Evolutionary conservation across 805 yeast genomes (phyloP).

Genomic region (Candida pseudofarinosa): DNA sequence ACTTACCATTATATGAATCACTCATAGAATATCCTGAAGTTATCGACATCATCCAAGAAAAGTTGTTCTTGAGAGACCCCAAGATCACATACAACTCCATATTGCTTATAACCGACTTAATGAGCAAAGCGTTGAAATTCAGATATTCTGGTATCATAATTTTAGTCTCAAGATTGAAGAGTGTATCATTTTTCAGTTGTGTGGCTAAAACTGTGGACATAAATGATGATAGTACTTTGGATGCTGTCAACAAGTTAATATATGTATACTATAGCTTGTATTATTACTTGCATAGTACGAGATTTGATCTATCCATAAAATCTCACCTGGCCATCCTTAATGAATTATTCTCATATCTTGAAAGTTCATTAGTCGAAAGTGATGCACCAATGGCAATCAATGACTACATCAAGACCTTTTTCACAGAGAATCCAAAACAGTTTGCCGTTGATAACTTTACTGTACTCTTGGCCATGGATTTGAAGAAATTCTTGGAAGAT

Average conservation of each 20-base stretch:
- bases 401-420: conserved; percentile 45
- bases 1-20: conserved; percentile 33
- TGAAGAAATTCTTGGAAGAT: conserved; percentile 51
- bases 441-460: conserved; percentile 44
- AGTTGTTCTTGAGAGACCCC: conserved; percentile 40
- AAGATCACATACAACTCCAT: conserved; percentile 42
- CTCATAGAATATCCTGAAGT: conserved; percentile 37
- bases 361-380: conserved; percentile 37
- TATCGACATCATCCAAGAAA: conserved; percentile 40
- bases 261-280: conserved; percentile 32
- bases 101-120: conserved; percentile 42
- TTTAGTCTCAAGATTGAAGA: conserved; percentile 44
- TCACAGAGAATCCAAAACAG: conserved; percentile 40
- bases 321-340: conserved; percentile 39
- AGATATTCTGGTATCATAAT: conserved; percentile 41
- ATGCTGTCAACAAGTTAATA: conserved; percentile 28
- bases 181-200: conserved; percentile 43
- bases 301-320: conserved; percentile 34
- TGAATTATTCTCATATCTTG: conserved; percentile 36
- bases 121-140: conserved; percentile 39
- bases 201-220: conserved; percentile 39
- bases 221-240: conserved; percentile 29
- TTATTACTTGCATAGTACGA: conserved; percentile 28
- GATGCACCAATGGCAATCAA: conserved; percentile 40
- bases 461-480: conserved; percentile 49